Evolutionary conservation across 2,329 filamentous ascomycete genomes (phyloP), one percentile per base, ranked within the genome.

Genomic region (Colletotrichum chlorophyti): DNA sequence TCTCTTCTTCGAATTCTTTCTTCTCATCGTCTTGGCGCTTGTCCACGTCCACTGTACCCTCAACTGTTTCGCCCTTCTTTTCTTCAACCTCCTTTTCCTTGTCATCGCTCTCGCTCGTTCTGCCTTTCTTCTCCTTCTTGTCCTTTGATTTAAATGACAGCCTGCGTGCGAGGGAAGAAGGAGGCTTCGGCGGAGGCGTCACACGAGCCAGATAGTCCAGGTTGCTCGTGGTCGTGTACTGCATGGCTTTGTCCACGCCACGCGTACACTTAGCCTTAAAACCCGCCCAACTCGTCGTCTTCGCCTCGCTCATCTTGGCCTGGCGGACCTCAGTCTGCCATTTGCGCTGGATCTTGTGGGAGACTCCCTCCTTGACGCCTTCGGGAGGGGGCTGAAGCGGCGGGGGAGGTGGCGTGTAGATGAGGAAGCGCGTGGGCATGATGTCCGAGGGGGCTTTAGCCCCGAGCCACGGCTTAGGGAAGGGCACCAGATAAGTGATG

Each of bases 281-380:
- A 1, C 55, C 55, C 17, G 55, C 55, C 55, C 55, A 59, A 15
- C 55, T 59, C 14, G 55, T 59, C 15, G 55, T 59, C 38, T 59
- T 59, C 3, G 55, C 55, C 1, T 59, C 55, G 31, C 37, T 59
- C 37, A 43, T 40, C 55, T 59, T 59, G 7, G 55, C 55, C 21
- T 59, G 55, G 2, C 55, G 37, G 12, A 59, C 50, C 31, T 59
- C 55, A 6, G 19, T 31, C 51, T 59, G 55, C 55, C 55, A 59
- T 38, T 55, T 59, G 11, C 55, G 55, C 55, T 59, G 55, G 37
- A 59, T 51, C 24, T 59, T 59, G 43, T 59, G 55, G n/a, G 50
- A 4, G 6, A 59, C 55, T 15, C 55, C 24, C 43, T 59, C 55
- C 42, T 59, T 59, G 2, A 59, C 55, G 26, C 55, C 55, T 15